Percentiles rank a stretch among this genome's conserved stretches.
Conservation (phyloP, 805 yeast species). For the Pichia kluyveri region DNA sequence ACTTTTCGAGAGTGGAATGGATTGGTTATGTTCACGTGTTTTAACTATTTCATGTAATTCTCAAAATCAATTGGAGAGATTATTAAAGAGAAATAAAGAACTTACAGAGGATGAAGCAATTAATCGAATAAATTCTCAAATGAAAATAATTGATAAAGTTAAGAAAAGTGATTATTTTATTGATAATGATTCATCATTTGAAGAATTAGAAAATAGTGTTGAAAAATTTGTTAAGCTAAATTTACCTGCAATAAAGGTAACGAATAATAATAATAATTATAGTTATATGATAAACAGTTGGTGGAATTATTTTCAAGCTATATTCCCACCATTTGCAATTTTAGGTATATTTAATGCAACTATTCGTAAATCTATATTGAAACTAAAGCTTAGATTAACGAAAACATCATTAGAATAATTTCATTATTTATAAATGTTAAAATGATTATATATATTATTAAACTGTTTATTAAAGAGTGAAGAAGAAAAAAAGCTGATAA, state of each 20-base stretch:
- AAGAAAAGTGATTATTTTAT: constrained; percentile 56
- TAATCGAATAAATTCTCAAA: constrained; percentile 68
- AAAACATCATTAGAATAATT: too few species aligned
- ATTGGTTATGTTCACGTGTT: constrained; percentile 59
- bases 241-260: background rate
- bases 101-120: constrained; percentile 57
- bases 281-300: background rate
- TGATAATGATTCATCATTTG: constrained; percentile 45
- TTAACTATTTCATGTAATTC: constrained; percentile 58
- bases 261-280: background rate
- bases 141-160: constrained; percentile 52
- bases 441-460: too few species aligned
- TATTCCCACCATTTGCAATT: constrained; percentile 4
- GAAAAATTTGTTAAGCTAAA: constrained; percentile 27
- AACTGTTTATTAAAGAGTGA: too few species aligned
- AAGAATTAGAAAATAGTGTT: constrained; percentile 34
- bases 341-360: constrained; percentile 1
- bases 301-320: constrained; percentile 7
- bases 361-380: background rate
- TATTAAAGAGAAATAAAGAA: constrained; percentile 58
- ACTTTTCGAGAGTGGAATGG: constrained; percentile 71
- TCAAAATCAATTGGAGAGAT: constrained; percentile 52
- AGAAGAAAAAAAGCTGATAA: background rate
- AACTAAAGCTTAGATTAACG: background rate
- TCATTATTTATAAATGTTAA: too few species aligned